A percentile compares a stretch with the other conserved stretches of the same genome.
Conservation (phyloP, 805 yeast genomes). For the Maudiozyma bulderi region DNA sequence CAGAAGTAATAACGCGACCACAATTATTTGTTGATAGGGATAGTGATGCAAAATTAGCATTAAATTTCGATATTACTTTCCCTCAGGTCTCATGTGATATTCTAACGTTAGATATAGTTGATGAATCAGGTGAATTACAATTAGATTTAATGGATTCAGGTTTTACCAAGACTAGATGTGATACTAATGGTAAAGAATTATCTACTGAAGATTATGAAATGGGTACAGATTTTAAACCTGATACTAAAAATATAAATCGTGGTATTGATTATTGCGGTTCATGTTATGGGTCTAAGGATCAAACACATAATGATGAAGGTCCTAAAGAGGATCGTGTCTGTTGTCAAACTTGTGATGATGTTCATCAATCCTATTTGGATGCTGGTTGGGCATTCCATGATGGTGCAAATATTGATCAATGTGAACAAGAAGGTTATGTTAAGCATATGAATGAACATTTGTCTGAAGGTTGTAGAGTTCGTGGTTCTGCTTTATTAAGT, state of each 20-base stretch:
- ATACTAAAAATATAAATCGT: slow-evolving; percentile 13
- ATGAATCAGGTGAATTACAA: slow-evolving; percentile 77
- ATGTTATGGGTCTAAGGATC: slow-evolving; percentile 78
- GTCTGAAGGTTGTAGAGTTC: slow-evolving; percentile 79
- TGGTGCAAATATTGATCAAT: slow-evolving; percentile 79
- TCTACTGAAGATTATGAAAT: slow-evolving; percentile 33
- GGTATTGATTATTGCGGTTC: slow-evolving; percentile 59
- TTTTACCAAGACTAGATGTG: slow-evolving; percentile 56
- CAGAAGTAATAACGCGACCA: slow-evolving; percentile 59
- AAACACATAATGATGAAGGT: slow-evolving; percentile 35
- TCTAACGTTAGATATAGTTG: slow-evolving; percentile 77
- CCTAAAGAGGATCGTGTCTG: slow-evolving; percentile 42
- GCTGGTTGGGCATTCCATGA: slow-evolving; percentile 84
- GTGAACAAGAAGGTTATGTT: slow-evolving; percentile 84
- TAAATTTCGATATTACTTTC: slow-evolving; percentile 74
- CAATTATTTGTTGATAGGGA: slow-evolving; percentile 85
- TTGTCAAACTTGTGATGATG: slow-evolving; percentile 81
- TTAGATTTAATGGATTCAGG: slow-evolving; percentile 62
- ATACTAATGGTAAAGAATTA: slow-evolving; percentile 39
- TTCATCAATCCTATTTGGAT: slow-evolving; percentile 66
- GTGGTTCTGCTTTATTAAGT: slow-evolving; percentile 70
- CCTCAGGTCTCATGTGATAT: slow-evolving; percentile 81
- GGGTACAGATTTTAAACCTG: slow-evolving; percentile 29
- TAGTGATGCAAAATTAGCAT: slow-evolving; percentile 60
- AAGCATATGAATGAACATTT: slow-evolving; percentile 46